Base-by-base conservation (phyloP, 2,329 filamentous ascomycete species). In the Westerdykella sp. region DNA sequence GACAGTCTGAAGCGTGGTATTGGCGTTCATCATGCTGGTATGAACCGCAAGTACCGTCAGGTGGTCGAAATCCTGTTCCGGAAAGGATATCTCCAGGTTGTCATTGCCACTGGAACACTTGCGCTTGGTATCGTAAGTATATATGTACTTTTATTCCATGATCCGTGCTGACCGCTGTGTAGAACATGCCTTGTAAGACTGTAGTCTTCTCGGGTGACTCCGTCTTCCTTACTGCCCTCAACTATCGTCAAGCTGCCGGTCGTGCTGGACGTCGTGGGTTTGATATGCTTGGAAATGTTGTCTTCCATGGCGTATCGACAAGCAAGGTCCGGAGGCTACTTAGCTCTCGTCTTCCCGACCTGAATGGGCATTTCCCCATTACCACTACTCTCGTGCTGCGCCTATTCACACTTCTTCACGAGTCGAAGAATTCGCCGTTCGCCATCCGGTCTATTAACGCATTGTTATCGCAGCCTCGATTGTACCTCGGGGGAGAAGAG, bases 231-330 rank as follows among this genome's bases (percentile, higher is more conserved):
- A 87, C 84, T 0, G 79, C 85, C 0, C 76, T 90, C 40, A 87
- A 87, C 60, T 91, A 84, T 62, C 78, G 84, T 7, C 86, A 91
- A 62, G 84, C 79, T 6, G 80, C 85, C 44, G 85, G 87, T 65
- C 81, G 85, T 73, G 83, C 86, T 25, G 86, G 86, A 51, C 81
- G 86, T 64, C 78, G 86, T 69, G 86, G 86, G 1, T 91, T 91
- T 49, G 86, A 91, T 59, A 69, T 88, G 16, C 75, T 91, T 1
- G 86, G 86, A 44, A 91, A 91, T 55, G 83, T 91, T 1, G 83
- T 91, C 2, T 91, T 91, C 63, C 81, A 85, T 48, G 77, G 77
- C 1, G 74, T 91, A 13, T 68, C 76, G 0, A 62, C 69, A 6
- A 70, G 76, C 35, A 83, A 86, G 51, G 78, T 81, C 1, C 76